Evolutionary conservation across 495 filamentous ascomycete species (phyloP), one percentile per base, ranked within the genome.

Genomic region (Xeromyces bisporus): DNA sequence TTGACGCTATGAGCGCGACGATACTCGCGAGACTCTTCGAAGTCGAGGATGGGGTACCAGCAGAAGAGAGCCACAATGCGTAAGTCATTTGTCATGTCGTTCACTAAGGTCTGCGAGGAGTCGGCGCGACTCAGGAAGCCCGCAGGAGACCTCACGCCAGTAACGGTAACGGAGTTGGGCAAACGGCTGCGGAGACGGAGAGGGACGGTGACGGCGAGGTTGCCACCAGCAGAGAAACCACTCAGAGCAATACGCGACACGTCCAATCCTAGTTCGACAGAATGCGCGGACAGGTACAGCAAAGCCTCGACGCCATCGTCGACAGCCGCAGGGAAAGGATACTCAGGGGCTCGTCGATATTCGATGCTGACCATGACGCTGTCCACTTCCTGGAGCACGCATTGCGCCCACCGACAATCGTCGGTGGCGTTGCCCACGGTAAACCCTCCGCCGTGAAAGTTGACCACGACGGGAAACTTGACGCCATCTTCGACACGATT

Each of bases 211-310:
- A 93, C 73, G 15, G 74, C 69, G 39, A 92, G 69, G 43, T 93
- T 96, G 8, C 73, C 87, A 2, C 87, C 87, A 1, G 82, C 80
- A 0, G 77, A 84, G 54, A 96, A 96, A 10, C 86, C 86, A 3
- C 69, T 81, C 7, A 86, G 55, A 2, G 73, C 80, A 10, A 93
- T 69, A 30, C 73, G 53, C 26, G 62, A 57, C 18, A 67, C 35
- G 50, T 80, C 70, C 27, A 85, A 42, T 0, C 53, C 51, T 12
- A 69, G 41, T 12, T 76, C 68, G 1, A 50, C 47, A 0, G 75
- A 70, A 41, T 78, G 58, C 0, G 53, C 47, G 13, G 73, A 66
- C 0, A 86, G 51, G 42, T 77, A 78, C 5, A 81, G 53, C 1
- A 84, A 35, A 0, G 77, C 75, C 26, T 77, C 76, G 5, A 72